These are phyloP conservation scores for Xylaria curta DNA, from an alignment of 495 filamentous ascomycete genomes.

Conservation along the genomic window DNA sequence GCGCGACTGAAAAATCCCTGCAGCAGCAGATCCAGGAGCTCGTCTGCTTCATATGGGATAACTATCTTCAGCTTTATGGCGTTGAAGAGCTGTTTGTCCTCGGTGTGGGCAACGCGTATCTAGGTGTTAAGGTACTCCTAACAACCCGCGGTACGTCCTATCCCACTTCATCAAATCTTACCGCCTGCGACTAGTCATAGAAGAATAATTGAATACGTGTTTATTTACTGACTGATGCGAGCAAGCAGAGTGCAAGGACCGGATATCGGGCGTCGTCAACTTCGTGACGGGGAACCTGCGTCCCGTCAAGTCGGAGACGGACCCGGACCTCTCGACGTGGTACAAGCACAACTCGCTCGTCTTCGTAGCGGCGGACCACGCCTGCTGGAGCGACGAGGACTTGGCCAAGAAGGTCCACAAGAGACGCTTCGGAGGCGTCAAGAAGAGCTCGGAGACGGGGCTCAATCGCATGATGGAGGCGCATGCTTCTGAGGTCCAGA, in stretches of 20 bases:
- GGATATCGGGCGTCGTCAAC: constrained; percentile 58
- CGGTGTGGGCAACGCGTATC: constrained; percentile 79
- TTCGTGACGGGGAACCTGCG: constrained; percentile 70
- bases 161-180: background rate
- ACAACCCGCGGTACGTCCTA: constrained; percentile 64
- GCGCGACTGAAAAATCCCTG: constrained; percentile 42
- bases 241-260: constrained; percentile 49
- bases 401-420: constrained; percentile 65
- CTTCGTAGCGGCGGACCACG: constrained; percentile 73
- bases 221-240: background rate
- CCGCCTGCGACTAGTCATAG: background rate
- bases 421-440: constrained; percentile 67
- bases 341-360: constrained; percentile 76
- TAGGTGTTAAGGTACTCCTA: constrained; percentile 71
- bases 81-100: constrained; percentile 76
- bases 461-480: constrained; percentile 69
- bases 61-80: constrained; percentile 86
- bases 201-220: background rate
- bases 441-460: constrained; percentile 57
- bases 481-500: constrained; percentile 62
- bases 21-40: constrained; percentile 72
- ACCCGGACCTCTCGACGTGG: constrained; percentile 70
- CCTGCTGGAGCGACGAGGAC: constrained; percentile 68
- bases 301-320: constrained; percentile 68
- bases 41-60: constrained; percentile 92